Percentiles rank a stretch among this genome's conserved stretches.
These are phyloP conservation scores for Fusarium temperatum DNA, from an alignment of 2,329 filamentous ascomycete species.

Conservation along the genomic window DNA sequence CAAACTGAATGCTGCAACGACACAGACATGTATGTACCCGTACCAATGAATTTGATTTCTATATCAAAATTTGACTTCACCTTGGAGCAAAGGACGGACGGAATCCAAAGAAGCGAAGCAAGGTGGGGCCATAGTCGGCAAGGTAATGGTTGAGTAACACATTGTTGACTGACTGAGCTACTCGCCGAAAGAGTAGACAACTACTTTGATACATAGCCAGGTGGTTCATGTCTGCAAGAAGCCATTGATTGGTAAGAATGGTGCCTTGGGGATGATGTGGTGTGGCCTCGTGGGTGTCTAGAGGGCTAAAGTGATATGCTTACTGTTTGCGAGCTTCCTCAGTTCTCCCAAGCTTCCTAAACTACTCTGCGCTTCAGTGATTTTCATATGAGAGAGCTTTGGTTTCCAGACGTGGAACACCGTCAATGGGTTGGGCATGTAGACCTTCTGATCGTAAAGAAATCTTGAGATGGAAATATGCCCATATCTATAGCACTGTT, in stretches of 20 bases:
- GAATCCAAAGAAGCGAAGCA: slow-evolving; percentile 17
- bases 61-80: neutral
- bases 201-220: slow-evolving; percentile 16
- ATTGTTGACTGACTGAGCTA: slow-evolving; percentile 28
- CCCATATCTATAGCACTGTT: neutral
- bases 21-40: neutral
- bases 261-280: neutral
- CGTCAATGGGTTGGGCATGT: neutral
- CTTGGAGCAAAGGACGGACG: neutral
- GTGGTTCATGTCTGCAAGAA: neutral
- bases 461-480: neutral
- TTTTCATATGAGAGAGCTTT: neutral
- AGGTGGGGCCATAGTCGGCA: slow-evolving; percentile 20
- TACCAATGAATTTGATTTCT: neutral
- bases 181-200: slow-evolving; percentile 15
- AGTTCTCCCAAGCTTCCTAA: neutral
- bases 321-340: neutral
- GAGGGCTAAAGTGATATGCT: neutral
- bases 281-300: neutral
- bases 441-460: neutral
- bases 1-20: neutral
- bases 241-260: neutral
- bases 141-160: slow-evolving; percentile 6
- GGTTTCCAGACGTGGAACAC: neutral
- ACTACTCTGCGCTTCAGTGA: neutral